Evolutionary conservation across 306 rosid species (phyloP), one percentile per base, ranked within the genome.

Genomic region (Mimosa pudica): DNA sequence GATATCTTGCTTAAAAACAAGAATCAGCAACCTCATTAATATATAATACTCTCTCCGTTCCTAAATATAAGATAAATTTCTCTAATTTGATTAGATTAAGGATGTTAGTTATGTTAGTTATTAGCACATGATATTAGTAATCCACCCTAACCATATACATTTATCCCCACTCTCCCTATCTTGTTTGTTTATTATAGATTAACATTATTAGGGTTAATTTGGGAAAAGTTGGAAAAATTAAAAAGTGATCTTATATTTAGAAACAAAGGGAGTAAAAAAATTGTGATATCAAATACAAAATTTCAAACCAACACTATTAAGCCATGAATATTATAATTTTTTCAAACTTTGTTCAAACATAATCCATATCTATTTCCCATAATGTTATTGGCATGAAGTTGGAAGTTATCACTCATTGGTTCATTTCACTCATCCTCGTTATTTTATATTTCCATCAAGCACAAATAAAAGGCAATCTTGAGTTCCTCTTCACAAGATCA

Each of bases 381-480:
- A 64, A 36, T 70, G 61, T 13, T 38, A 51, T 75, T 74, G 67
- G 47, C 38, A 33, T 33, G 24, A 57, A 48, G 66, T 16, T 74
- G 74, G 74, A 44, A 70, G 71, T 76, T 32, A 70, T 66, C 47
- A 76, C 30, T 24, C 30, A 24, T 24, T 24, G 30, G 58, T 65
- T 30, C 20, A 73, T 66, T 74, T 58, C 17, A 10, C 68, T 60
- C 10, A 18, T 75, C 58, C 54, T 16, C 41, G 71, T 33, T 57
- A 65, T 68, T 24, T 46, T 11, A 58, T 7, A 41, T 70, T 71
- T 74, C 42, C 64, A 72, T 77, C 74, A 49, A 35, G 8, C 18
- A 33, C 48, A 20, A 63, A 10, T 24, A 76, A 17, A 20, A 8
- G 36, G 8, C 58, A 52, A 4, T n/a, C 12, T 11, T 46, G 65